phyloP scores from a whole-genome alignment of 345 rosid genomes.

The Lumnitzera racemosa region DNA sequence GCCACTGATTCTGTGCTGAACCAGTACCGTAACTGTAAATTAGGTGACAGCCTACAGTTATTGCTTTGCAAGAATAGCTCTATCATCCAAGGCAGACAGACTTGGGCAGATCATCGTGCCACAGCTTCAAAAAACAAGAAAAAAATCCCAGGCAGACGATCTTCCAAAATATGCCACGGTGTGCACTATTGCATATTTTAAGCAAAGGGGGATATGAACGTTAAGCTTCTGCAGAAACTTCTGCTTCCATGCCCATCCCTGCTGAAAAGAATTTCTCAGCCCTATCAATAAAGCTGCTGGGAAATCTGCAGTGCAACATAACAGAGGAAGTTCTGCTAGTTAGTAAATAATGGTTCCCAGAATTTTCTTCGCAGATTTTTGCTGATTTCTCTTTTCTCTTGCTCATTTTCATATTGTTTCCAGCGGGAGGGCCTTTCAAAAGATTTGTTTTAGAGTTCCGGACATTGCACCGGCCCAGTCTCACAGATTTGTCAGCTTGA shows the following conservation, averaged over 20 bases:
- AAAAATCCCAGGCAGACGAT: no score
- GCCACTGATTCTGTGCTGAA: no score
- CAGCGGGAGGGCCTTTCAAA: slow-evolving; percentile 25
- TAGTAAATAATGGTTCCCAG: slow-evolving; percentile 21
- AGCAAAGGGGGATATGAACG: no score
- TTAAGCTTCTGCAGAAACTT: slow-evolving; percentile 2
- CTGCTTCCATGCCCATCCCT: slow-evolving; percentile 10
- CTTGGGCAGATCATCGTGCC: no score
- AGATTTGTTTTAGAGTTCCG: slow-evolving; percentile 21
- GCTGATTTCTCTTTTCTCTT: slow-evolving; percentile 40
- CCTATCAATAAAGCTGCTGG: slow-evolving; percentile 43
- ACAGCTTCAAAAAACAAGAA: no score
- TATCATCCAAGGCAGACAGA: no score
- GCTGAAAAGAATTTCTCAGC: slow-evolving; percentile 62
- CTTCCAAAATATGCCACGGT: no score
- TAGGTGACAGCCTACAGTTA: no score
- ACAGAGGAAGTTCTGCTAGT: slow-evolving; percentile 23
- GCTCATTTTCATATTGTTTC: slow-evolving; percentile 30
- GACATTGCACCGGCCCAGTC: slow-evolving; percentile 27
- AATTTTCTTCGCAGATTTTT: slow-evolving; percentile 40
- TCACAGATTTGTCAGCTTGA: slow-evolving; percentile 26
- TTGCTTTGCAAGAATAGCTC: no score
- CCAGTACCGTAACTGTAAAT: no score
- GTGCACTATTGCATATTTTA: no score
- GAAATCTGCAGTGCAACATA: slow-evolving; percentile 52